A percentile compares a stretch with the other conserved stretches of the same genome.
Evolutionary conservation across 768 basidiomycete genomes (phyloP).

Genomic region (Coprinopsis sp.): DNA sequence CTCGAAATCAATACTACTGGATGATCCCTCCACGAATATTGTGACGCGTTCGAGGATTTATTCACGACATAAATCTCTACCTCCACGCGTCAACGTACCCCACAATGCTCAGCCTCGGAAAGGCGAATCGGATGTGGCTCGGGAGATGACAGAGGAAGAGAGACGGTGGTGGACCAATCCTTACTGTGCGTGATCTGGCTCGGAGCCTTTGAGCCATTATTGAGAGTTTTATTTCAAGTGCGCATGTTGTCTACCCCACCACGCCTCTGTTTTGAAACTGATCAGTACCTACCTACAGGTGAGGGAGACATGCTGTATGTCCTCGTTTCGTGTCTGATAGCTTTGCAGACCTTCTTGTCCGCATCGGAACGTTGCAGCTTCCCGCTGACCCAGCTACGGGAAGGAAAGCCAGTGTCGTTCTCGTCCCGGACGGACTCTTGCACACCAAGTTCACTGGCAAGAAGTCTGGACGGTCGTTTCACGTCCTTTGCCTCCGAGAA

Average conservation of each 20-base stretch:
- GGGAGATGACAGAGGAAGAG: conserved; percentile 62
- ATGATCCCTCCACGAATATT: conserved; percentile 40
- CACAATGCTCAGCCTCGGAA: conserved; percentile 18
- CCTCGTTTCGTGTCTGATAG: neutral
- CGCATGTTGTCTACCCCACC: conserved; percentile 15
- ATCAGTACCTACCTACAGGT: conserved; percentile 15
- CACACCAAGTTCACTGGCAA: conserved; percentile 56
- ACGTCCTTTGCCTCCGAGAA: conserved; percentile 59
- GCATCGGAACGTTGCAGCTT: conserved; percentile 47
- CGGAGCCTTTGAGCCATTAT: neutral
- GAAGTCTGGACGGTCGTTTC: conserved; percentile 40
- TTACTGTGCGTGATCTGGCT: conserved; percentile 48
- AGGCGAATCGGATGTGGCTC: conserved; percentile 32
- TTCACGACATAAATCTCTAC: conserved; percentile 51
- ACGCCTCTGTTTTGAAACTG: conserved; percentile 13
- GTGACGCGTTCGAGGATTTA: conserved; percentile 48
- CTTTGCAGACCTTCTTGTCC: conserved; percentile 58
- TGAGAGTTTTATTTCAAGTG: conserved; percentile 9
- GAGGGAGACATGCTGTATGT: neutral
- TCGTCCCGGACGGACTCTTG: conserved; percentile 56
- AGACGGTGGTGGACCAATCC: conserved; percentile 69
- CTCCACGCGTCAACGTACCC: conserved; percentile 40
- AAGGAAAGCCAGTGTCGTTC: conserved; percentile 16
- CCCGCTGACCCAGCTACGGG: conserved; percentile 19
- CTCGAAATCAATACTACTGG: conserved; percentile 58